phyloP scores from a whole-genome alignment of 1,284 basidiomycete genomes.

The Cutaneotrichosporon spelunceum region DNA sequence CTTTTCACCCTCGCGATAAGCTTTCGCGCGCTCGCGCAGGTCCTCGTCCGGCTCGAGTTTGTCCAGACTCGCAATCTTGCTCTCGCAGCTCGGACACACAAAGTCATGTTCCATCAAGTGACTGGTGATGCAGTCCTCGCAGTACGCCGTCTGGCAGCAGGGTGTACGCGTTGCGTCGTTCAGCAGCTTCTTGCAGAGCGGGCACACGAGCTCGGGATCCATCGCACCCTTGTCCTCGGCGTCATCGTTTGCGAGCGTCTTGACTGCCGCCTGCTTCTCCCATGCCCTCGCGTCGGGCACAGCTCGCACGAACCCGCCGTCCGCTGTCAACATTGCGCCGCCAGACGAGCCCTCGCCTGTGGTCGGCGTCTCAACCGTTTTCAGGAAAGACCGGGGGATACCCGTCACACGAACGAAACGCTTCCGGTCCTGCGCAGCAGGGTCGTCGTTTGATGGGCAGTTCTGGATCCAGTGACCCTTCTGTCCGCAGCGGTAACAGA shows the following conservation, averaged over 20 bases:
- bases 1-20: constrained; percentile 78
- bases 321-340: constrained; percentile 94
- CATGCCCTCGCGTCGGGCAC: constrained; percentile 88
- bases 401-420: constrained; percentile 97
- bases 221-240: constrained; percentile 69
- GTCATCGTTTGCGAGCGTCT: constrained; percentile 71
- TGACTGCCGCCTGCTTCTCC: constrained; percentile 78
- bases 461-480: constrained; percentile 99
- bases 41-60: constrained; percentile 75
- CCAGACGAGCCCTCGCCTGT: constrained; percentile 64
- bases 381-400: constrained; percentile 94
- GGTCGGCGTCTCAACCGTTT: constrained; percentile 84
- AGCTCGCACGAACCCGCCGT: constrained; percentile 92
- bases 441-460: constrained; percentile 95
- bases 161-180: constrained; percentile 86
- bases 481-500: constrained; percentile 98
- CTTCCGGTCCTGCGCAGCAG: constrained; percentile 88
- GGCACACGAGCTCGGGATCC: constrained; percentile 74
- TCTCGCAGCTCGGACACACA: constrained; percentile 79
- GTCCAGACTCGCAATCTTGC: constrained; percentile 79
- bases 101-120: constrained; percentile 89
- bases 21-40: constrained; percentile 67
- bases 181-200: constrained; percentile 83
- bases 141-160: constrained; percentile 83
- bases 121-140: constrained; percentile 91